Evolutionary conservation across 2,329 filamentous ascomycete species (phyloP).

Genomic region (Aspergillus pseudonomiae): DNA sequence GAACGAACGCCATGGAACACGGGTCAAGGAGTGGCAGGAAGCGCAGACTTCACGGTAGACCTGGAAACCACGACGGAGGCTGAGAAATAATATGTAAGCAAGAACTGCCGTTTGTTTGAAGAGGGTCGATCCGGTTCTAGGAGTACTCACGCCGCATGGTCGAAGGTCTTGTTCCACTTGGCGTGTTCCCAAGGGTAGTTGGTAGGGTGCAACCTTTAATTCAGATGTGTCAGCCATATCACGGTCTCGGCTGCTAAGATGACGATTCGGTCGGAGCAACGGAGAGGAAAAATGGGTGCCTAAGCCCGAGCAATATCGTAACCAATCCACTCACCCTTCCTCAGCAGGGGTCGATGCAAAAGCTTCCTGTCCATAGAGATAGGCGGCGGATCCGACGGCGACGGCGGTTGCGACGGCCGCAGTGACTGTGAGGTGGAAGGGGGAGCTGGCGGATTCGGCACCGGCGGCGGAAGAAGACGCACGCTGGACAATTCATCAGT

Average conservation of each 20-base stretch:
- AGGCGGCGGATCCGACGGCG: slow-evolving; percentile 86
- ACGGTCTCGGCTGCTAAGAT: slow-evolving; percentile 22
- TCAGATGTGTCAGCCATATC: slow-evolving; percentile 31
- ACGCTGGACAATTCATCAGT: slow-evolving; percentile 52
- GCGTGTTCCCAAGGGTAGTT: slow-evolving; percentile 94
- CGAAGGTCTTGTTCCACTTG: slow-evolving; percentile 92
- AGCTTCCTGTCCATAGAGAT: slow-evolving; percentile 85
- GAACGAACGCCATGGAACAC: slow-evolving; percentile 89
- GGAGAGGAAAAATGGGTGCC: slow-evolving; percentile 20
- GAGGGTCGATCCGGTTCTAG: slow-evolving; percentile 4
- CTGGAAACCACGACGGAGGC: slow-evolving; percentile 97
- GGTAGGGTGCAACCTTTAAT: slow-evolving; percentile 79
- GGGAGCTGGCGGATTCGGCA: slow-evolving; percentile 70
- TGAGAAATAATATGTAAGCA: slow-evolving; percentile 44
- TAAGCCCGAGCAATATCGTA: slow-evolving; percentile 14
- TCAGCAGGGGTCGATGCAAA: slow-evolving; percentile 91
- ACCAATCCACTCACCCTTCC: slow-evolving; percentile 80
- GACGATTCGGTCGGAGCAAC: slow-evolving; percentile 29
- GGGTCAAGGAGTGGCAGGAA: slow-evolving; percentile 93
- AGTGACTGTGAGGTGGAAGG: slow-evolving; percentile 82
- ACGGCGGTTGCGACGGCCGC: slow-evolving; percentile 83
- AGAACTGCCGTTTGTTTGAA: slow-evolving; percentile 16
- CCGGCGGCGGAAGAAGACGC: slow-evolving; percentile 72
- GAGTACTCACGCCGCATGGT: slow-evolving; percentile 84
- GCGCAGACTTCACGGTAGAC: slow-evolving; percentile 99